Percentiles rank a stretch among this genome's conserved stretches.
phyloP scores from a whole-genome alignment of 805 yeast species.

The Saccharomycopsis selenospora region DNA sequence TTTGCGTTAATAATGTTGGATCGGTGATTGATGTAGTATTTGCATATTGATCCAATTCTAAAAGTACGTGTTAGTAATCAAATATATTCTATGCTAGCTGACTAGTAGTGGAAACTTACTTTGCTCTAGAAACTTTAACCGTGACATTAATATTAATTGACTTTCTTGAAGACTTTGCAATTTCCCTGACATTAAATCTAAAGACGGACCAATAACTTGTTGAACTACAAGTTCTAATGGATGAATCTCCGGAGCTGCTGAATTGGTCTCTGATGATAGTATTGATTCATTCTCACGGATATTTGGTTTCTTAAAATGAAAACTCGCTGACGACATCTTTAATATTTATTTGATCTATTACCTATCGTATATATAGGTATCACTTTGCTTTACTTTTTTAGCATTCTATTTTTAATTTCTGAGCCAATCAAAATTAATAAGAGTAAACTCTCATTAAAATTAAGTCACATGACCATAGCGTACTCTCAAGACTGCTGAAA shows the following conservation, averaged over 20 bases:
- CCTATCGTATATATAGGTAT: too few relatives aligned
- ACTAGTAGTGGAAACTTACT: slow-evolving; percentile 7
- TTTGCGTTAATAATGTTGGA: background rate
- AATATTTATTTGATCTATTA: too few relatives aligned
- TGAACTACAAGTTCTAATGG: slow-evolving; percentile 20
- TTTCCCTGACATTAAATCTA: slow-evolving; percentile 14
- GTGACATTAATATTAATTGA: slow-evolving; percentile 12
- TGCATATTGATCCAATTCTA: background rate
- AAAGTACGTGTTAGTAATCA: background rate
- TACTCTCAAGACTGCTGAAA: too few relatives aligned
- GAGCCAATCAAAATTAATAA: too few relatives aligned
- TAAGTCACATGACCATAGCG: too few relatives aligned
- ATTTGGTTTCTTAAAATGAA: slow-evolving; percentile 1
- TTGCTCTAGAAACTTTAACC: slow-evolving; percentile 11
- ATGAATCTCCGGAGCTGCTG: slow-evolving; percentile 13
- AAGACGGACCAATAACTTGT: slow-evolving; percentile 16
- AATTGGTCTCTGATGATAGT: slow-evolving; percentile 3
- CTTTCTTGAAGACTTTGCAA: slow-evolving; percentile 16
- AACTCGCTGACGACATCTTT: background rate
- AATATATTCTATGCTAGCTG: background rate
- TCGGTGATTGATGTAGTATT: background rate
- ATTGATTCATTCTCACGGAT: background rate
- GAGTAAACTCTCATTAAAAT: too few relatives aligned
- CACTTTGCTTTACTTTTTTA: too few relatives aligned
- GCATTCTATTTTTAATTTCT: too few relatives aligned